Evolutionary conservation across 805 yeast genomes (phyloP).

Genomic region (Jamesozyma lodderae): DNA sequence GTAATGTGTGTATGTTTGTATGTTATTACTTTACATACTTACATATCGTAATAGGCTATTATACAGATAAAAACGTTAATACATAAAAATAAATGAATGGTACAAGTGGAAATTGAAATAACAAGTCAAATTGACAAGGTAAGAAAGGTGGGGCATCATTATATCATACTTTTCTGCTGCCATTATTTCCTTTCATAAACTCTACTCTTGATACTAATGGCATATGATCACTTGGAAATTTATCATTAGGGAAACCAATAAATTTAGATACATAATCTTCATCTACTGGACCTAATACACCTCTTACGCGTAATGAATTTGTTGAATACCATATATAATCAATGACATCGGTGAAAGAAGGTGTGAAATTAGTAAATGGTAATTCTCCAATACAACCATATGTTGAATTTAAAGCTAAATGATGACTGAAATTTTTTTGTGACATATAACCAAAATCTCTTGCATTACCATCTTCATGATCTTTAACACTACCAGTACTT

Average conservation of each 20-base stretch:
- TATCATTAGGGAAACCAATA: conserved; percentile 90
- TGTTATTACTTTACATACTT: not conserved
- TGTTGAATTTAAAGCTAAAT: conserved; percentile 73
- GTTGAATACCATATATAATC: conserved; percentile 96
- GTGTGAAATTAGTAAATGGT: conserved; percentile 91
- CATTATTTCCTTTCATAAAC: conserved; percentile 41
- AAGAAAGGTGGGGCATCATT: not conserved
- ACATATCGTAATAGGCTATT: conserved; percentile 1
- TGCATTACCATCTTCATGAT: conserved; percentile 74
- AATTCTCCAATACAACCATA: conserved; percentile 79
- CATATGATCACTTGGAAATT: conserved; percentile 90
- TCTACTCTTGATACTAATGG: conserved; percentile 77
- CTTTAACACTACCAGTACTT: conserved; percentile 68
- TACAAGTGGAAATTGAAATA: conserved; percentile 1
- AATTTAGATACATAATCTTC: conserved; percentile 62
- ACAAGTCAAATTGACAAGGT: not conserved
- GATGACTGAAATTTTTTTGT: conserved; percentile 77
- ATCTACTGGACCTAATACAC: conserved; percentile 79
- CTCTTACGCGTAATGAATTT: conserved; percentile 68
- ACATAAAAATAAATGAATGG: conserved; percentile 1
- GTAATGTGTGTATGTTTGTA: not conserved
- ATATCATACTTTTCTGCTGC: conserved; percentile 24
- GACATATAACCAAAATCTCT: conserved; percentile 89
- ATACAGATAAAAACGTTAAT: conserved; percentile 4
- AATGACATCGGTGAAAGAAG: conserved; percentile 84